phyloP scores from a whole-genome alignment of 108 stramenopile species.

The Nitzschia inconspicua region DNA sequence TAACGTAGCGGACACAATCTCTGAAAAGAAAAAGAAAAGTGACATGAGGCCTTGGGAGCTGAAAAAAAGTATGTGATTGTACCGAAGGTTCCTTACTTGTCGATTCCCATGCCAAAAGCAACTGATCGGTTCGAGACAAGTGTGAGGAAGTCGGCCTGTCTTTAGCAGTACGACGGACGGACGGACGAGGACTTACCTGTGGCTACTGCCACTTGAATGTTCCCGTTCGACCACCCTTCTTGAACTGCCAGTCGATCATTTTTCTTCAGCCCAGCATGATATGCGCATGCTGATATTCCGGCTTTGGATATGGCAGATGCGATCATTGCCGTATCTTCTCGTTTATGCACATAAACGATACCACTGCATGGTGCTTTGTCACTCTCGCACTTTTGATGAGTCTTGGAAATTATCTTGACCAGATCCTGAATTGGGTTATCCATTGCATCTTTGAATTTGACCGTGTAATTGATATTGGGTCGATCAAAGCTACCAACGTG shows the following conservation, averaged over 20 bases:
- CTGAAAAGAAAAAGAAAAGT: no score
- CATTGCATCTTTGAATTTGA: conserved; percentile 50
- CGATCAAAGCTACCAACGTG: conserved; percentile 88
- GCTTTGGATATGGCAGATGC: conserved; percentile 34
- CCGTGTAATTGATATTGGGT: conserved; percentile 89
- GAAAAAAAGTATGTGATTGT: no score
- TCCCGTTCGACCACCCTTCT: conserved; percentile 56
- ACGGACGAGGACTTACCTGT: no score
- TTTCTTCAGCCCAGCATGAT: conserved; percentile 73
- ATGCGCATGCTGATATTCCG: conserved; percentile 11
- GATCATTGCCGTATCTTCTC: conserved; percentile 67
- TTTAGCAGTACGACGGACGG: no score
- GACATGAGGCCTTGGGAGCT: no score
- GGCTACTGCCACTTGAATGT: conserved; percentile 53
- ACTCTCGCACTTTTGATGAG: conserved; percentile 30
- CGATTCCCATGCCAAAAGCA: conserved; percentile 95
- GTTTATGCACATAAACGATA: conserved; percentile 94
- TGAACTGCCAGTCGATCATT: conserved; percentile 50
- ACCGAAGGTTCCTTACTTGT: no score
- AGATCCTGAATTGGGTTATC: conserved; percentile 55
- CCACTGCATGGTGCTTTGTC: conserved; percentile 53
- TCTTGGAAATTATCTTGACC: conserved; percentile 41
- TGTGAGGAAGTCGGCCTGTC: no score
- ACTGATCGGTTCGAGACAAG: no score
- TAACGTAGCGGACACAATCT: conserved; percentile 81